Conservation (phyloP, 306 rosid species). For the Begonia peltatifolia region DNA sequence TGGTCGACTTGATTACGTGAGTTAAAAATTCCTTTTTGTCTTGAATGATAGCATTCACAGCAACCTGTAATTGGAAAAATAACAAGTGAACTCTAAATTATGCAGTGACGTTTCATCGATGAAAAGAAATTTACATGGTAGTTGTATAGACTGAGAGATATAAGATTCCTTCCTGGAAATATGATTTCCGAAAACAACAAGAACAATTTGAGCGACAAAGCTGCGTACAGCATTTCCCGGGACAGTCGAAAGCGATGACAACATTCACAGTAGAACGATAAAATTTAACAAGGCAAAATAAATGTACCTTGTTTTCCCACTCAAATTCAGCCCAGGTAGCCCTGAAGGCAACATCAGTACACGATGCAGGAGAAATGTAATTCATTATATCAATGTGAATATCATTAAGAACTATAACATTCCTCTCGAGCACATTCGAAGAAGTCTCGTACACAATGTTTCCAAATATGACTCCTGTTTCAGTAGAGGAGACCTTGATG, state of each 20-base stretch:
- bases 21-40: constrained; percentile 71
- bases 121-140: no score
- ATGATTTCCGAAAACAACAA: no score
- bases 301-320: constrained; percentile 94
- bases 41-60: constrained; percentile 68
- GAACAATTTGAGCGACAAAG: no score
- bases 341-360: constrained; percentile 84
- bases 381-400: constrained; percentile 99
- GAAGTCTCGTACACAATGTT: constrained; percentile 92
- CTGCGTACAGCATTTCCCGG: no score
- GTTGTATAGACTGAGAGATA: no score
- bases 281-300: background rate
- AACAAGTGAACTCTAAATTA: background rate
- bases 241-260: no score
- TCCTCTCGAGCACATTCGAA: constrained; percentile 84
- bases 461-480: constrained; percentile 93
- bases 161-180: no score
- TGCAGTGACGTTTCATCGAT: no score
- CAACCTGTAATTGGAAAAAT: constrained; percentile 36
- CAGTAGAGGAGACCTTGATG: constrained; percentile 97
- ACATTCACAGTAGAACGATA: background rate
- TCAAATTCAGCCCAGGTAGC: constrained; percentile 99
- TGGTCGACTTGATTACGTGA: constrained; percentile 77
- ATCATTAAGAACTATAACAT: constrained; percentile 88
- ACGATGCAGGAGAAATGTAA: constrained; percentile 92